A percentile compares a stretch with the other conserved stretches of the same genome.
These are phyloP conservation scores for Stagonosporopsis rhizophila DNA, from an alignment of 2,329 filamentous ascomycete species.

Conservation along the genomic window DNA sequence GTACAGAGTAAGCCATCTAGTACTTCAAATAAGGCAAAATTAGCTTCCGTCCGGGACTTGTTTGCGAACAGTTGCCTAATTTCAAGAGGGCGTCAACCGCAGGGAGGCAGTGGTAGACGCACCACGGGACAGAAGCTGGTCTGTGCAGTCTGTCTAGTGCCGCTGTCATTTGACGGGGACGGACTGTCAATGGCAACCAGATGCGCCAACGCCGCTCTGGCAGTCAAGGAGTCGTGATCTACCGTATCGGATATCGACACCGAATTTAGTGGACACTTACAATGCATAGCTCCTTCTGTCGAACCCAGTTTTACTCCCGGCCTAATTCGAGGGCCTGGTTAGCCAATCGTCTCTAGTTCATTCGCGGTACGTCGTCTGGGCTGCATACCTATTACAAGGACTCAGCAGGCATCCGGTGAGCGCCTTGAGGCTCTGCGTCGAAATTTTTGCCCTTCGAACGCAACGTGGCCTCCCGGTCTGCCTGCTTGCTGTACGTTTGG, in stretches of 20 bases:
- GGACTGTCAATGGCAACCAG: conserved; percentile 8
- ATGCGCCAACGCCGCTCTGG: conserved; percentile 5
- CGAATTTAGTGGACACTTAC: conserved; percentile 8
- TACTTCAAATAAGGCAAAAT: conserved; percentile 5
- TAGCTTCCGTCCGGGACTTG: neutral
- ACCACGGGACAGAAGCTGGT: conserved; percentile 1
- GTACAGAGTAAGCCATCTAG: conserved; percentile 2
- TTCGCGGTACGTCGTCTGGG: conserved; percentile 21
- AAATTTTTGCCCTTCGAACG: conserved; percentile 3
- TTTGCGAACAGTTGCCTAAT: conserved; percentile 21
- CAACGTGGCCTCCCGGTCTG: conserved; percentile 16
- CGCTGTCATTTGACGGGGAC: conserved; percentile 2
- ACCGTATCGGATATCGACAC: conserved; percentile 4
- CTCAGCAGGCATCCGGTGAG: conserved; percentile 27
- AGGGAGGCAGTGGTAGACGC: neutral
- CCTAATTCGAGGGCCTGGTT: conserved; percentile 14
- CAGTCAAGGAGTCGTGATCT: conserved; percentile 5
- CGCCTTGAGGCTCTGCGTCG: conserved; percentile 20
- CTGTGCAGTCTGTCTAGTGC: neutral
- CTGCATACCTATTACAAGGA: conserved; percentile 16
- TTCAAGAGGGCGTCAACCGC: conserved; percentile 11
- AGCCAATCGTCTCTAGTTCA: conserved; percentile 18
- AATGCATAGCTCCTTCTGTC: conserved; percentile 8
- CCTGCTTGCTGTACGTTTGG: conserved; percentile 18
- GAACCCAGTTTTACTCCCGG: conserved; percentile 4